These are phyloP conservation scores for Acanthamoeba divionensis DNA, from an alignment of 208 protist species.

Conservation along the genomic window DNA sequence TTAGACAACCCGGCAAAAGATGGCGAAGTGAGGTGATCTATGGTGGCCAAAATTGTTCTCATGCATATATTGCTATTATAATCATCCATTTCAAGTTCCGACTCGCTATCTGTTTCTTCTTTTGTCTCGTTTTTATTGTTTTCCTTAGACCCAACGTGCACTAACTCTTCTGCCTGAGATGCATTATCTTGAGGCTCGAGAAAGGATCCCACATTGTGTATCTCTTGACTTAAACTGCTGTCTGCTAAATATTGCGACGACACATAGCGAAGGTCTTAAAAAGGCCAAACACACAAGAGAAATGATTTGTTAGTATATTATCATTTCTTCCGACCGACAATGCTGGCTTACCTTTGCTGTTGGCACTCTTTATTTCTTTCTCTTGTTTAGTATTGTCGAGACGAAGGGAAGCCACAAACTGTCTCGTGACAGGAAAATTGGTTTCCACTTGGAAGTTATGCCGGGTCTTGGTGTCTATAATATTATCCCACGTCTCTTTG, in stretches of 20 bases:
- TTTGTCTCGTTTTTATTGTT: not conserved
- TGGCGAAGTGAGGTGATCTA: constrained; percentile 62
- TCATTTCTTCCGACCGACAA: not conserved
- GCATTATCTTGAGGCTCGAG: not conserved
- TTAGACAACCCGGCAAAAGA: not conserved
- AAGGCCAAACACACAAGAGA: not conserved
- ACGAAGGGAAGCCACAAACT: constrained; percentile 45
- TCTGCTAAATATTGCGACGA: constrained; percentile 76
- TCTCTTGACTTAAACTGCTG: constrained; percentile 64
- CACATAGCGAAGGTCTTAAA: constrained; percentile 59
- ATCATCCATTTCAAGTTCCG: constrained; percentile 68
- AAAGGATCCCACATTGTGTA: constrained; percentile 48
- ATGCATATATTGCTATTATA: constrained; percentile 77
- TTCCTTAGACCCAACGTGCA: not conserved
- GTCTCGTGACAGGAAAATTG: constrained; percentile 68
- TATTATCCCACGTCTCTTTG: constrained; percentile 80
- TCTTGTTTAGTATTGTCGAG: not conserved
- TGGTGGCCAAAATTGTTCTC: constrained; percentile 62
- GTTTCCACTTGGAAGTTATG: constrained; percentile 74
- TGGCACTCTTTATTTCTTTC: not conserved
- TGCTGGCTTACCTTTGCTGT: not conserved
- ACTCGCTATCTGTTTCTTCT: not conserved
- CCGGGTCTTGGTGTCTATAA: constrained; percentile 68
- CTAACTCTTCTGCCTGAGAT: not conserved
- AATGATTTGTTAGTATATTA: too few relatives aligned